phyloP scores from a whole-genome alignment of 352 stramenopile genomes.

The Globisporangium yorkense region DNA sequence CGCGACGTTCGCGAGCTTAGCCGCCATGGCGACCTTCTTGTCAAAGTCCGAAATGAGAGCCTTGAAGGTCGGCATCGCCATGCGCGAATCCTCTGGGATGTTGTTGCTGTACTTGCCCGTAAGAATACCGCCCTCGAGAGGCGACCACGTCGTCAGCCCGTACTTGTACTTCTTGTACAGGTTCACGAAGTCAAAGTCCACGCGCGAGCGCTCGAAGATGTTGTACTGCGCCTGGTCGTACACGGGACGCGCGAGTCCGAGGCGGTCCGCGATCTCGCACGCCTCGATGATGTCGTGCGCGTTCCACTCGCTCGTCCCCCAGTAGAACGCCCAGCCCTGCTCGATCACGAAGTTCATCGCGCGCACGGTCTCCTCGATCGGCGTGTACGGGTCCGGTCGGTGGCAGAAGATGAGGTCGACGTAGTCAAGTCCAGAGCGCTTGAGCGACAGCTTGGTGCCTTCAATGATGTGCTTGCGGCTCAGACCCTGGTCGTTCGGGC shows the following conservation, averaged over 20 bases:
- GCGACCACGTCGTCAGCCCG: slow-evolving; percentile 13
- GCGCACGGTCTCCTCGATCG: too few species aligned
- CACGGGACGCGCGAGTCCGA: slow-evolving; percentile 26
- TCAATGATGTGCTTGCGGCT: not conserved
- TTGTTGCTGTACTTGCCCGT: slow-evolving; percentile 52
- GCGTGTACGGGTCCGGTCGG: too few species aligned
- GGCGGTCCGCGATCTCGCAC: slow-evolving; percentile 25
- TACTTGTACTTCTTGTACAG: too few species aligned
- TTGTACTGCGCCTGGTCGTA: slow-evolving; percentile 49
- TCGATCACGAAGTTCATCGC: too few species aligned
- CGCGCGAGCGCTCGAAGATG: slow-evolving; percentile 27
- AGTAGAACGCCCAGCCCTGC: too few species aligned
- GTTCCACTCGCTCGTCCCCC: slow-evolving; percentile 46
- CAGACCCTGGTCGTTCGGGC: slow-evolving; percentile 19
- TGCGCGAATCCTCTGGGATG: slow-evolving; percentile 20
- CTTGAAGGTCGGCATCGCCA: not conserved
- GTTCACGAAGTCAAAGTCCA: too few species aligned
- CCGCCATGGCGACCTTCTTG: slow-evolving; percentile 38
- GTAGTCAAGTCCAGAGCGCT: too few species aligned
- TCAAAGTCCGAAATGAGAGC: not conserved
- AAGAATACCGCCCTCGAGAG: slow-evolving; percentile 34
- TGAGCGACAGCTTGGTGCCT: too few species aligned
- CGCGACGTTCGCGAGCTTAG: slow-evolving; percentile 38
- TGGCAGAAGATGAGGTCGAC: too few species aligned
- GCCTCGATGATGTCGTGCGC: slow-evolving; percentile 46